Percentiles rank a stretch among this genome's conserved stretches.
Conservation (phyloP, 2,329 filamentous ascomycete genomes). For the Cercospora brassicicola region DNA sequence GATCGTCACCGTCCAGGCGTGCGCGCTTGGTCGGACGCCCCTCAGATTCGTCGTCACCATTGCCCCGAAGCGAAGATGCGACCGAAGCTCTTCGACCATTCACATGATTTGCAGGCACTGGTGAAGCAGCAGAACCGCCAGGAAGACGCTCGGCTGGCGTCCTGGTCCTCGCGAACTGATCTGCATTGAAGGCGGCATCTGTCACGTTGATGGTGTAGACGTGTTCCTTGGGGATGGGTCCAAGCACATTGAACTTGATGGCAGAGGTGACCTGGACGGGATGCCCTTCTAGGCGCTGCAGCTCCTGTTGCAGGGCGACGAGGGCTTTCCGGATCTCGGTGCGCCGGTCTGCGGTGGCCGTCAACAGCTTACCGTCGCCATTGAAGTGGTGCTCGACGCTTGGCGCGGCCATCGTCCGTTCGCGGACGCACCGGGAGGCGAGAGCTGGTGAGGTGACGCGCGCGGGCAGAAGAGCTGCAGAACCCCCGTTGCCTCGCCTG, state of each 20-base stretch:
- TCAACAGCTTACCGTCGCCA: conserved; percentile 29
- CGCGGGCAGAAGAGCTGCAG: neutral
- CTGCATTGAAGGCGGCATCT: conserved; percentile 23
- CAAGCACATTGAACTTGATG: conserved; percentile 28
- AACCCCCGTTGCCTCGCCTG: neutral
- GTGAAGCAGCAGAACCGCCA: conserved; percentile 13
- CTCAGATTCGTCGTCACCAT: conserved; percentile 10
- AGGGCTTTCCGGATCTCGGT: conserved; percentile 28
- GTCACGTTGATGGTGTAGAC: conserved; percentile 27
- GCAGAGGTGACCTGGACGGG: conserved; percentile 28
- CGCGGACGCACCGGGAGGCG: conserved; percentile 9
- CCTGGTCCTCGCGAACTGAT: conserved; percentile 20
- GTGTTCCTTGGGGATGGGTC: conserved; percentile 24
- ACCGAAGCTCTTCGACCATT: conserved; percentile 6
- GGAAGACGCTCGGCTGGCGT: conserved; percentile 11
- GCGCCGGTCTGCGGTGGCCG: conserved; percentile 26
- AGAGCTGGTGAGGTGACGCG: neutral
- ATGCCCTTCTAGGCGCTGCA: conserved; percentile 23
- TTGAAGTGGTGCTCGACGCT: conserved; percentile 30
- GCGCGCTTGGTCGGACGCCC: conserved; percentile 24
- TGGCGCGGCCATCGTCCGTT: conserved; percentile 8
- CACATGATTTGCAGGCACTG: conserved; percentile 9
- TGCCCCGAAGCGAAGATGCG: neutral
- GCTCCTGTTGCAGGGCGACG: conserved; percentile 24
- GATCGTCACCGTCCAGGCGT: conserved; percentile 17